Conservation (phyloP, 352 stramenopile genomes). For the Globisporangium megalacanthum region DNA sequence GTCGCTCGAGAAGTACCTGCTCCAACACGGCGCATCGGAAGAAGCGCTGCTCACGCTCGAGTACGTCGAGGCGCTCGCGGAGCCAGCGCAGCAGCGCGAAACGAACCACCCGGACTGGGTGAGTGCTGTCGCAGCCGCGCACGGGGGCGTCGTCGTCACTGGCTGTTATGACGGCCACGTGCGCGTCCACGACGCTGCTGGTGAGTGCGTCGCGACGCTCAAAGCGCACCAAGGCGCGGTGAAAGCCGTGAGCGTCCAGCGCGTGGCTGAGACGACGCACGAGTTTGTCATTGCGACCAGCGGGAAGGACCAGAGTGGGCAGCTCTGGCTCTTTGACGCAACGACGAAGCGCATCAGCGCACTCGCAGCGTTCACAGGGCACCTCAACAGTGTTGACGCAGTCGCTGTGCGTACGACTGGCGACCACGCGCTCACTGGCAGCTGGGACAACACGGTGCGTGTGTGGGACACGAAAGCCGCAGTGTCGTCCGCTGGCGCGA, state of each 20-base stretch:
- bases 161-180: slow-evolving; percentile 85
- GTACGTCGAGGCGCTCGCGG: slow-evolving; percentile 80
- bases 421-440: slow-evolving; percentile 56
- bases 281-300: slow-evolving; percentile 67
- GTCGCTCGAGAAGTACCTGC: slow-evolving; percentile 75
- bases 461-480: slow-evolving; percentile 42
- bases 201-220: slow-evolving; percentile 46
- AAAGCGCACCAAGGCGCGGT: slow-evolving; percentile 78
- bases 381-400: slow-evolving; percentile 80
- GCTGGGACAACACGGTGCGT: slow-evolving; percentile 84
- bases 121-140: slow-evolving; percentile 51
- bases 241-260: slow-evolving; percentile 52
- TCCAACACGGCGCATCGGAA: slow-evolving; percentile 55
- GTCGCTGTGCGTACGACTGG: slow-evolving; percentile 29
- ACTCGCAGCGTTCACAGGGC: slow-evolving; percentile 51
- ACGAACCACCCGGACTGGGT: slow-evolving; percentile 85
- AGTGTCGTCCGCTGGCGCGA: slow-evolving; percentile 6
- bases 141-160: slow-evolving; percentile 50
- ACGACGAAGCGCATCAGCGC: slow-evolving; percentile 35
- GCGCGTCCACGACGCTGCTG: slow-evolving; percentile 60
- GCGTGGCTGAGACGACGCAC: slow-evolving; percentile 17
- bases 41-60: slow-evolving; percentile 85
- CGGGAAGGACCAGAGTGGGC: slow-evolving; percentile 71
- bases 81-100: slow-evolving; percentile 60
- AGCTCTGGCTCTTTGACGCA: slow-evolving; percentile 54